Evolutionary conservation across 441 rosid species (phyloP).

Genomic region (Theobroma grandiflorum): DNA sequence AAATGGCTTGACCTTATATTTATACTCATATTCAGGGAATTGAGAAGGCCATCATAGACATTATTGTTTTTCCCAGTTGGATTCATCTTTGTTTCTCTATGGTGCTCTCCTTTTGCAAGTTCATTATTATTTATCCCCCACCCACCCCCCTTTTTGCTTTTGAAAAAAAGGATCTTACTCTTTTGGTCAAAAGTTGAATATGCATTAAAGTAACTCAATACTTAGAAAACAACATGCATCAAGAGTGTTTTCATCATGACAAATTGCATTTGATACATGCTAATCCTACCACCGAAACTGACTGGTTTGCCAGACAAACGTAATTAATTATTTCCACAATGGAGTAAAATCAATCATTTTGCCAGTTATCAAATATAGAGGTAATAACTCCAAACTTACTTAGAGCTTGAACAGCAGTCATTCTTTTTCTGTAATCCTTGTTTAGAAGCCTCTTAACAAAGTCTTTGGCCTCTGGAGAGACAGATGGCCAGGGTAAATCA

Average conservation of each 20-base stretch:
- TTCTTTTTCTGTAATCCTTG: conserved; percentile 91
- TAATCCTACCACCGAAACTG: not conserved
- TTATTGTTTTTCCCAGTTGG: no score
- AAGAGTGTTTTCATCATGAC: not conserved
- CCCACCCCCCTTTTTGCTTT: no score
- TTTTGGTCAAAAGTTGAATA: no score
- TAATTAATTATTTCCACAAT: conserved; percentile 7
- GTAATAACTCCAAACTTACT: conserved; percentile 57
- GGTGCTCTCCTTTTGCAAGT: not conserved
- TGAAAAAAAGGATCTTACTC: no score
- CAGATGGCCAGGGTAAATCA: conserved; percentile 92
- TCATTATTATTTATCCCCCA: no score
- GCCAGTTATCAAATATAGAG: not conserved
- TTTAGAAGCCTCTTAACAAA: conserved; percentile 91
- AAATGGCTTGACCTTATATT: not conserved
- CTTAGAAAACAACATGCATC: not conserved
- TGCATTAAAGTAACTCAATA: not conserved
- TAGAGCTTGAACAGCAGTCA: conserved; percentile 95
- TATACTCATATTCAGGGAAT: not conserved
- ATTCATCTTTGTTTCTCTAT: not conserved
- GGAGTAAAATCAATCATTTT: not conserved
- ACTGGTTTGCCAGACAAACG: not conserved
- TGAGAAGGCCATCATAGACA: no score
- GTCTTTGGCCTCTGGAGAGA: conserved; percentile 84
- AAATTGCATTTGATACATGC: not conserved